Percentiles rank a stretch among this genome's conserved stretches.
These are phyloP conservation scores for Lepidium didymum DNA, from an alignment of 345 rosid species.

Conservation along the genomic window DNA sequence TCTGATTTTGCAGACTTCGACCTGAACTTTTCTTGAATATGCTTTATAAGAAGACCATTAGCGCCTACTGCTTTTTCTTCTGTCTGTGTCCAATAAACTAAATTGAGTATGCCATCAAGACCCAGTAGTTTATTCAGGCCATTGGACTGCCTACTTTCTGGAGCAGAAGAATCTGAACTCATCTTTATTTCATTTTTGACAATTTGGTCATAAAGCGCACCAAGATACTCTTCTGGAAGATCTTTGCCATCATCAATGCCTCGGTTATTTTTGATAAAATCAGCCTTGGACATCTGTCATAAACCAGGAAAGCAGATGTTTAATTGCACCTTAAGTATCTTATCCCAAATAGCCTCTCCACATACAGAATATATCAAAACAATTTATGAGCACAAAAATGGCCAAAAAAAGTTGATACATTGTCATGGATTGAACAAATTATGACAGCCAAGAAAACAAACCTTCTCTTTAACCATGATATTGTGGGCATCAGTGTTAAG, in stretches of 20 bases:
- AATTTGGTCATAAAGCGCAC: constrained; percentile 77
- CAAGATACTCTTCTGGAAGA: constrained; percentile 83
- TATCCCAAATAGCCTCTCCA: neutral
- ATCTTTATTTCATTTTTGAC: constrained; percentile 92
- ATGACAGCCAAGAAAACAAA: constrained; percentile 33
- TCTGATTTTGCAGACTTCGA: constrained; percentile 87
- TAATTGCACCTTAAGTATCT: neutral
- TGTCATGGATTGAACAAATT: neutral
- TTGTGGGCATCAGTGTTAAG: constrained; percentile 98
- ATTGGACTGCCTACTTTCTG: constrained; percentile 75
- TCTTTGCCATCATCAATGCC: constrained; percentile 98
- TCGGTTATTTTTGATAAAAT: constrained; percentile 77
- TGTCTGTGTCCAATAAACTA: constrained; percentile 74
- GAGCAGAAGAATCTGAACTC: constrained; percentile 70
- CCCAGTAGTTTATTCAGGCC: constrained; percentile 85
- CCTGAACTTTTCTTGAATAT: constrained; percentile 90
- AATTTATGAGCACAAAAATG: neutral
- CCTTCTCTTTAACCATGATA: constrained; percentile 96
- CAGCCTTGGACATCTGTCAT: constrained; percentile 81
- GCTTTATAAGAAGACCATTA: constrained; percentile 89
- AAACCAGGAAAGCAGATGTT: constrained; percentile 12
- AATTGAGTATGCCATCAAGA: constrained; percentile 85
- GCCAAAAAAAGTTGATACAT: neutral
- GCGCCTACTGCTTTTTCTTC: constrained; percentile 94
- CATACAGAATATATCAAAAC: neutral